phyloP scores from a whole-genome alignment of 2,329 filamentous ascomycete genomes.

The Colletotrichum gloeosporioides region DNA sequence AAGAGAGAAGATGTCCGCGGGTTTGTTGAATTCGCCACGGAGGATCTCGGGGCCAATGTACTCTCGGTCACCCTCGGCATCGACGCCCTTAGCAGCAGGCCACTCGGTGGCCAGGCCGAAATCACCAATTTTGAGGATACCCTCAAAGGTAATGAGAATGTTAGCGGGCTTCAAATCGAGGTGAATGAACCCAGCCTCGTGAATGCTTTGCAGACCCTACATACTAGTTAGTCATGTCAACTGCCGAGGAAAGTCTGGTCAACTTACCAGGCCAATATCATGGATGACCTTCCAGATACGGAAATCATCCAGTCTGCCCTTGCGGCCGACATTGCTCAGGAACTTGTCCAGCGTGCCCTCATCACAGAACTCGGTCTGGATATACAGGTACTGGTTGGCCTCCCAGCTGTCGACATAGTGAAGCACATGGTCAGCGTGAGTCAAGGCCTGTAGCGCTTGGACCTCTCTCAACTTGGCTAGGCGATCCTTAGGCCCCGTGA shows the following conservation, averaged over 20 bases:
- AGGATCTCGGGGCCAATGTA: slow-evolving; percentile 96
- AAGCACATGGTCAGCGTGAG: slow-evolving; percentile 83
- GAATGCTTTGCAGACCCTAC: slow-evolving; percentile 88
- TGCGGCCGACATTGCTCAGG: slow-evolving; percentile 79
- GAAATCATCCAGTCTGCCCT: slow-evolving; percentile 92
- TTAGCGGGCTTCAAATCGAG: slow-evolving; percentile 88
- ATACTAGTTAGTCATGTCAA: slow-evolving; percentile 30
- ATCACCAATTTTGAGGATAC: slow-evolving; percentile 83
- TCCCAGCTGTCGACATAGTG: slow-evolving; percentile 90
- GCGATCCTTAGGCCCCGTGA: slow-evolving; percentile 80
- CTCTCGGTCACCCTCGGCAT: slow-evolving; percentile 93
- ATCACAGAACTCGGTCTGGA: slow-evolving; percentile 96
- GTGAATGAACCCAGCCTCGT: slow-evolving; percentile 85
- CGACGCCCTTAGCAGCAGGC: slow-evolving; percentile 77
- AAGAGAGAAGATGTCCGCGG: slow-evolving; percentile 91
- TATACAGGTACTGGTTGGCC: slow-evolving; percentile 83
- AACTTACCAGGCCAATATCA: slow-evolving; percentile 79
- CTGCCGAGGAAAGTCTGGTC: neutral
- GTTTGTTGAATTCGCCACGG: slow-evolving; percentile 84
- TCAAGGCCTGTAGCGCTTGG: slow-evolving; percentile 75
- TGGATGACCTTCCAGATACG: slow-evolving; percentile 98
- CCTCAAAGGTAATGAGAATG: slow-evolving; percentile 81
- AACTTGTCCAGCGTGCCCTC: slow-evolving; percentile 91
- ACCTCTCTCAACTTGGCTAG: slow-evolving; percentile 86
- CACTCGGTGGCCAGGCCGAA: slow-evolving; percentile 83